Percentiles rank a stretch among this genome's conserved stretches.
Evolutionary conservation across 2,329 filamentous ascomycete species (phyloP).

Genomic region (Fonsecaea multimorphosa): DNA sequence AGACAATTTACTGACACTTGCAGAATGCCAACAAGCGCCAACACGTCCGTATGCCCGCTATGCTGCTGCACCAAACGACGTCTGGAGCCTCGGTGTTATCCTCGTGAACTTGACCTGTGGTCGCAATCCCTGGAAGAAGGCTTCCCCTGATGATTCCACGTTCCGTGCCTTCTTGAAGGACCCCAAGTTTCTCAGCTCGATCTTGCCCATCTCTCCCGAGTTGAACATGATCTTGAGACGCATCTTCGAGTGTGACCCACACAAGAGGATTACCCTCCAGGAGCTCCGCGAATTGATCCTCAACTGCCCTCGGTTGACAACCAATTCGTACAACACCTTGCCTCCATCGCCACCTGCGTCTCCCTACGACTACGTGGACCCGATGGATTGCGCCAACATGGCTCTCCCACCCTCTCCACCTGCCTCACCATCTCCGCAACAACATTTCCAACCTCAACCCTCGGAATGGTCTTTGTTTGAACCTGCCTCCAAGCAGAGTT

Average conservation of each 20-base stretch:
- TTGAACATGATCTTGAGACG: slow-evolving; percentile 84
- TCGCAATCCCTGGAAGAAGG: slow-evolving; percentile 98
- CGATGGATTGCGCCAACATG: slow-evolving; percentile 46
- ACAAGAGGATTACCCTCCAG: slow-evolving; percentile 78
- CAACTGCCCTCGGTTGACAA: slow-evolving; percentile 75
- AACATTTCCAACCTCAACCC: slow-evolving; percentile 32
- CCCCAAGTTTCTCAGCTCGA: slow-evolving; percentile 85
- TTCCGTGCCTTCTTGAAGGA: slow-evolving; percentile 90
- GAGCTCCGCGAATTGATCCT: slow-evolving; percentile 80
- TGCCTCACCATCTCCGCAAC: slow-evolving; percentile 38
- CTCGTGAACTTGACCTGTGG: slow-evolving; percentile 97
- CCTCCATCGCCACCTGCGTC: slow-evolving; percentile 47
- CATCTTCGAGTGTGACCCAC: slow-evolving; percentile 86
- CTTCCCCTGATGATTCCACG: slow-evolving; percentile 89
- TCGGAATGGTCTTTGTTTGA: slow-evolving; percentile 39
- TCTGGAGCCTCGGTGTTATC: slow-evolving; percentile 98
- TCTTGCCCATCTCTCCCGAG: slow-evolving; percentile 87
- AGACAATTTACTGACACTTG: slow-evolving; percentile 37
- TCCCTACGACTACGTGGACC: slow-evolving; percentile 44
- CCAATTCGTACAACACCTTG: slow-evolving; percentile 48
- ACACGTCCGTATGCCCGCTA: slow-evolving; percentile 77
- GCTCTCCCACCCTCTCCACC: slow-evolving; percentile 47
- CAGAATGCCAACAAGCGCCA: slow-evolving; percentile 86
- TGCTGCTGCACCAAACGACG: slow-evolving; percentile 90
- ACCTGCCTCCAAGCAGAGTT: slow-evolving; percentile 39